A percentile compares a stretch with the other conserved stretches of the same genome.
Conservation (phyloP, 2,329 filamentous ascomycete species). For the Monosporascus sp. region DNA sequence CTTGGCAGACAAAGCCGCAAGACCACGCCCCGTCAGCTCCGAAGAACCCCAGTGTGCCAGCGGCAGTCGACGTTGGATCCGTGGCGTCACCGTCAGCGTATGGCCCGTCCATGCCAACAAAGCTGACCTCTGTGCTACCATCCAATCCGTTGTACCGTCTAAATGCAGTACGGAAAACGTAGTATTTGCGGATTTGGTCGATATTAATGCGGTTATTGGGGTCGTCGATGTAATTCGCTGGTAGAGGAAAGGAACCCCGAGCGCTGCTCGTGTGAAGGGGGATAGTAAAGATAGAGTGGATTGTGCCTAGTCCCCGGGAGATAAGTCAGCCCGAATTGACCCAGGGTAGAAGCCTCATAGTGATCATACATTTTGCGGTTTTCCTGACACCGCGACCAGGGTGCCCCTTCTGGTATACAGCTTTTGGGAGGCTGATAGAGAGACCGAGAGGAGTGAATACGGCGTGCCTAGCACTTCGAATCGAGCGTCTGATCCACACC, state of each 20-base stretch:
- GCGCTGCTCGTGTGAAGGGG: constrained; percentile 70
- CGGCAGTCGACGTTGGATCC: constrained; percentile 67
- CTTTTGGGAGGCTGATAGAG: constrained; percentile 85
- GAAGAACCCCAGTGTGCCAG: constrained; percentile 90
- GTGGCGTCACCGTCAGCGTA: constrained; percentile 69
- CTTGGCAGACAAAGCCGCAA: constrained; percentile 77
- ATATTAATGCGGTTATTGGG: constrained; percentile 82
- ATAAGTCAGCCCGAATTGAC: not conserved
- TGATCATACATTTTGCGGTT: constrained; percentile 72
- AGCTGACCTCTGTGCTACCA: constrained; percentile 79
- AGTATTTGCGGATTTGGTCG: constrained; percentile 78
- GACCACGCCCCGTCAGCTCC: constrained; percentile 77
- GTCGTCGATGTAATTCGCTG: constrained; percentile 83
- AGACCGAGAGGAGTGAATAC: constrained; percentile 89
- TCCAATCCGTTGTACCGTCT: constrained; percentile 93
- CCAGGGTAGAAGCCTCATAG: not conserved
- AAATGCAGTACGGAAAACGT: constrained; percentile 85
- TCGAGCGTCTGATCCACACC: constrained; percentile 63
- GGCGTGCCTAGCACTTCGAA: constrained; percentile 92
- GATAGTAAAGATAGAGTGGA: constrained; percentile 85
- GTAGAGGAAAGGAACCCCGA: constrained; percentile 92
- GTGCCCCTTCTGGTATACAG: constrained; percentile 91
- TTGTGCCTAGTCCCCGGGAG: constrained; percentile 54
- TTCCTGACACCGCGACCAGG: constrained; percentile 82
- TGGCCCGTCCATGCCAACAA: constrained; percentile 96